These are phyloP conservation scores for Apocynum venetum DNA, from an alignment of 257 asterid genomes.

Conservation along the genomic window DNA sequence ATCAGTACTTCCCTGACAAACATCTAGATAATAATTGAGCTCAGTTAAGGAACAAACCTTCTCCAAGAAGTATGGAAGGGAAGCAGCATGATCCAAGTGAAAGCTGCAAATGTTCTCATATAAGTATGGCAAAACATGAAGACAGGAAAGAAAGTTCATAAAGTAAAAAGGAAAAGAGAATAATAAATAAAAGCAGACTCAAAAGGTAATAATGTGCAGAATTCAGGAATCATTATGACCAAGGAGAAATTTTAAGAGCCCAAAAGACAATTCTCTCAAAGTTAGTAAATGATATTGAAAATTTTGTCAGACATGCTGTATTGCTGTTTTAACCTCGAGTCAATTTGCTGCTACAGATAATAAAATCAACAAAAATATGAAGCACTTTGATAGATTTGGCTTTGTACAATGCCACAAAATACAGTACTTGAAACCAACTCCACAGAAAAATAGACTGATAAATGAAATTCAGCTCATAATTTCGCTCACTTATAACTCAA, in stretches of 20 bases:
- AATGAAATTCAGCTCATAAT: not conserved
- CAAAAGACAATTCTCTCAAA: not conserved
- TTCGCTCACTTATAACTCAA: not conserved
- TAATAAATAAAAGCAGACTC: not conserved
- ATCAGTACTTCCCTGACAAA: slow-evolving; percentile 19
- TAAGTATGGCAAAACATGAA: slow-evolving; percentile 4
- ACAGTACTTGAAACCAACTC: not conserved
- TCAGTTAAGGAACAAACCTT: slow-evolving; percentile 50
- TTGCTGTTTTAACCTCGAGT: not conserved
- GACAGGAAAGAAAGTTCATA: not conserved
- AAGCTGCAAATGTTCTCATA: slow-evolving; percentile 51
- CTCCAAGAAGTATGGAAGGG: slow-evolving; percentile 94
- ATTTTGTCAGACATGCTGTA: not conserved
- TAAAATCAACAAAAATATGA: not conserved
- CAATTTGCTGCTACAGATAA: not conserved
- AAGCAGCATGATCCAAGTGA: slow-evolving; percentile 99
- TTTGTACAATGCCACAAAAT: not conserved
- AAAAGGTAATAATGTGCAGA: not conserved
- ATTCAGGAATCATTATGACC: not conserved
- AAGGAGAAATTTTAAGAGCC: not conserved
- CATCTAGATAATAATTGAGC: slow-evolving; percentile 12
- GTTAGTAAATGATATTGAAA: not conserved
- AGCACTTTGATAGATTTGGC: not conserved
- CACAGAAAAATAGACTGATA: not conserved
- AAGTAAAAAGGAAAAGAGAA: slow-evolving; percentile 2